These are phyloP conservation scores for Gnaphalium uliginosum DNA, from an alignment of 129 eudicot genomes.

Conservation along the genomic window DNA sequence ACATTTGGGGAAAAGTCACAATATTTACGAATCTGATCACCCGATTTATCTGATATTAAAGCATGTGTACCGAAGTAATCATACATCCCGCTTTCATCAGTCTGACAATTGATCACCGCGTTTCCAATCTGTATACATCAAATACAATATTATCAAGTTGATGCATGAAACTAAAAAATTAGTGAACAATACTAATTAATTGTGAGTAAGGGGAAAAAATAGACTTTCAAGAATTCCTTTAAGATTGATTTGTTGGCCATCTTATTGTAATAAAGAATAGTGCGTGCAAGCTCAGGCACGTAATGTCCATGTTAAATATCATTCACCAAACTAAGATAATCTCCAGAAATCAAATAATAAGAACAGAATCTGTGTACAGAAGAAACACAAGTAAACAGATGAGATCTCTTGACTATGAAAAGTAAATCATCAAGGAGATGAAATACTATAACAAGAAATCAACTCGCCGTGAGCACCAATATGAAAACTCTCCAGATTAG, in stretches of 20 bases:
- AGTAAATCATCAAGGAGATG: too few species aligned
- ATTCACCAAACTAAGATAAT: too few species aligned
- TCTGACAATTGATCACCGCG: constrained; percentile 71
- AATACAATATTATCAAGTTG: neutral
- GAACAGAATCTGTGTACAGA: too few species aligned
- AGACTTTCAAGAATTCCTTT: constrained; percentile 73
- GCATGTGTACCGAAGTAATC: constrained; percentile 69
- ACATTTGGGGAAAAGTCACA: constrained; percentile 38
- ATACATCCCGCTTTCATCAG: constrained; percentile 67
- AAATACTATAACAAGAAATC: too few species aligned
- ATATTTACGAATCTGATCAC: constrained; percentile 31
- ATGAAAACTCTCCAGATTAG: too few species aligned
- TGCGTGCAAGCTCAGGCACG: constrained; percentile 85
- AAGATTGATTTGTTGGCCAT: constrained; percentile 65
- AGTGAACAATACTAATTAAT: neutral
- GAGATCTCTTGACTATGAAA: too few species aligned
- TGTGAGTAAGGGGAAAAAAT: too few species aligned
- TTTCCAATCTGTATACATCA: constrained; percentile 71
- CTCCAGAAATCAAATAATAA: too few species aligned
- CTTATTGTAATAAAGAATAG: constrained; percentile 58
- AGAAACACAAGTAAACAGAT: too few species aligned
- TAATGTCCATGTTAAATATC: too few species aligned
- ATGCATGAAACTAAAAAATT: neutral
- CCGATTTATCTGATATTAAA: constrained; percentile 58
- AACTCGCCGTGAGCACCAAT: too few species aligned